Conservation (phyloP, 2,329 filamentous ascomycete genomes). For the Trichoderma sp. region DNA sequence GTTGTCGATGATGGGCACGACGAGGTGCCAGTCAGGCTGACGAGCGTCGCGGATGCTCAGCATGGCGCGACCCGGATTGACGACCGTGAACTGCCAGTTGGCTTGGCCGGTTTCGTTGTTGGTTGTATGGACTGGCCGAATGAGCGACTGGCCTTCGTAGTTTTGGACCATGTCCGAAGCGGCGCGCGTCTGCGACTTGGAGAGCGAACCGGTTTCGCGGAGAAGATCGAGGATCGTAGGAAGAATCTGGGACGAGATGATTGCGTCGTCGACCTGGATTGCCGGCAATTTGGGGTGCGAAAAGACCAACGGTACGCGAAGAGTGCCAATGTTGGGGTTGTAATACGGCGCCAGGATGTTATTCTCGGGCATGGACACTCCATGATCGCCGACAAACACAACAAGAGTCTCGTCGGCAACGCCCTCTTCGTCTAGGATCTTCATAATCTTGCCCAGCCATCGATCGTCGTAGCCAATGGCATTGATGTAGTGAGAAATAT, state of each 20-base stretch:
- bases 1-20: constrained; percentile 39
- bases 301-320: constrained; percentile 40
- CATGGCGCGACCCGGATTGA: constrained; percentile 42
- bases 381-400: constrained; percentile 41
- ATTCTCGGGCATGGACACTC: constrained; percentile 40
- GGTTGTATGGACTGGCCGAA: constrained; percentile 36
- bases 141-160: constrained; percentile 43
- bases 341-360: constrained; percentile 39
- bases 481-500: constrained; percentile 42
- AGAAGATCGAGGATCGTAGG: constrained; percentile 43
- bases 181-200: constrained; percentile 33
- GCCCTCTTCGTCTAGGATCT: constrained; percentile 38
- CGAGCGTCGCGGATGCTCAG: constrained; percentile 40
- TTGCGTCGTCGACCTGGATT: constrained; percentile 39
- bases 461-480: constrained; percentile 40
- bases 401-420: constrained; percentile 41
- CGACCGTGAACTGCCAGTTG: constrained; percentile 42
- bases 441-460: constrained; percentile 40
- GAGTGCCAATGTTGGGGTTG: constrained; percentile 40
- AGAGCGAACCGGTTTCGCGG: constrained; percentile 40
- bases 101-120: constrained; percentile 33
- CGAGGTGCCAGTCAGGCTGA: constrained; percentile 37
- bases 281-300: constrained; percentile 40
- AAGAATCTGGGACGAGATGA: constrained; percentile 41
- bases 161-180: constrained; percentile 38